These are phyloP conservation scores for Asparagopsis taxiformis DNA, from an alignment of 31 red algal species.

Conservation along the genomic window DNA sequence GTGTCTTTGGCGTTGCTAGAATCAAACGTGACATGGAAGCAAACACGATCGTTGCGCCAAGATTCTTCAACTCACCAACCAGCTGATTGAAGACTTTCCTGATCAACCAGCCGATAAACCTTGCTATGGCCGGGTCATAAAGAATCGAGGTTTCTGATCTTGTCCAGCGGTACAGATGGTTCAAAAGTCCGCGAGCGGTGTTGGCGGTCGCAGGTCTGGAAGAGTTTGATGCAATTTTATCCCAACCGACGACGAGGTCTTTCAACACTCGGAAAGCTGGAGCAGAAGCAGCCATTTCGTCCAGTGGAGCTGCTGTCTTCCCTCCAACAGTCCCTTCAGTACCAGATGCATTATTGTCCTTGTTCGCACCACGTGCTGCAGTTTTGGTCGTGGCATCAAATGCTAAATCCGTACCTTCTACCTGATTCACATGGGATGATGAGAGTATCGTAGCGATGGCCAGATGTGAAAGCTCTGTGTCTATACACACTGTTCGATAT, in stretches of 20 bases:
- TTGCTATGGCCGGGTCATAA: slow-evolving; percentile 63
- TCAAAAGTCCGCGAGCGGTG: slow-evolving; percentile 62
- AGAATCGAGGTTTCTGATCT: slow-evolving; percentile 64
- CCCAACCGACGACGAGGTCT: slow-evolving; percentile 64
- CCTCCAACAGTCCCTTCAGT: slow-evolving; percentile 27
- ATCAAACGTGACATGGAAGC: slow-evolving; percentile 80
- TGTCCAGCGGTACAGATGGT: slow-evolving; percentile 88
- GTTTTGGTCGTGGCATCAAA: slow-evolving; percentile 67
- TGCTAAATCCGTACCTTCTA: slow-evolving; percentile 75
- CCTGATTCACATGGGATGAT: slow-evolving; percentile 80
- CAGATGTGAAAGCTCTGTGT: slow-evolving; percentile 75
- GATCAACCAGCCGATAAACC: slow-evolving; percentile 76
- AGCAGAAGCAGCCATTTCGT: slow-evolving; percentile 83
- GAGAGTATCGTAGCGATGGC: slow-evolving; percentile 78
- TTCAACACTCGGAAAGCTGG: slow-evolving; percentile 80
- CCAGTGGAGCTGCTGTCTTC: slow-evolving; percentile 57
- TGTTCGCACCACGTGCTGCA: slow-evolving; percentile 5
- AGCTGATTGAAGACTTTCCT: slow-evolving; percentile 84
- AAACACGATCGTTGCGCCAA: slow-evolving; percentile 82
- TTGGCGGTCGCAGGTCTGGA: slow-evolving; percentile 11
- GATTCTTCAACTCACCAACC: slow-evolving; percentile 55
- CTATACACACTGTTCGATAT: slow-evolving; percentile 86
- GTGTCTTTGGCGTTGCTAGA: slow-evolving; percentile 77
- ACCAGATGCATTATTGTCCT: slow-evolving; percentile 5
- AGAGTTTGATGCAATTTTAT: slow-evolving; percentile 54